Evolutionary conservation across 768 basidiomycete species (phyloP).

Genomic region (Terana coerulea): DNA sequence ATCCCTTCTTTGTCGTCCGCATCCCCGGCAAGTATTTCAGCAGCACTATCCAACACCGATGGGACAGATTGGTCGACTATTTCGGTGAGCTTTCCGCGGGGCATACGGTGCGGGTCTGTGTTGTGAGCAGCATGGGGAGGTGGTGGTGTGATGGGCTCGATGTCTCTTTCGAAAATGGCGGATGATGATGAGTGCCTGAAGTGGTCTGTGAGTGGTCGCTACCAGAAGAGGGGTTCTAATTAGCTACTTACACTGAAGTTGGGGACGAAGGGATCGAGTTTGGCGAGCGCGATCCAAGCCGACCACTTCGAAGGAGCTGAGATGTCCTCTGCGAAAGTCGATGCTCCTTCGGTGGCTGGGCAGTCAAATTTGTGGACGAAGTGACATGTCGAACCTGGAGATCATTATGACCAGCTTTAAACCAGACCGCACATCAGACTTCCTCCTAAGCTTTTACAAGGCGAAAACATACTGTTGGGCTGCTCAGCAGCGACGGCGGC

Average conservation of each 20-base stretch:
- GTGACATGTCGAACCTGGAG: conserved; percentile 54
- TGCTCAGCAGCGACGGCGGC: conserved; percentile 3
- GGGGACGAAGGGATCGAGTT: conserved; percentile 78
- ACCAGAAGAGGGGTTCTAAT: conserved; percentile 1
- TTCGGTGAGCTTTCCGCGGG: conserved; percentile 68
- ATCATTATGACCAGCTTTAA: background rate
- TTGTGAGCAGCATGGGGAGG: conserved; percentile 36
- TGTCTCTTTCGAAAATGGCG: conserved; percentile 90
- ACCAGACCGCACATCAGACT: background rate
- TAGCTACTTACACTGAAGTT: conserved; percentile 61
- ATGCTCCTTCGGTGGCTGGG: conserved; percentile 29
- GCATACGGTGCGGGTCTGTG: conserved; percentile 67
- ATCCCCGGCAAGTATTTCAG: conserved; percentile 56
- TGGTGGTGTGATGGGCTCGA: conserved; percentile 57
- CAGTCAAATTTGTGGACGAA: conserved; percentile 42
- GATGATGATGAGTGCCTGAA: conserved; percentile 71
- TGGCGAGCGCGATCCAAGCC: conserved; percentile 62
- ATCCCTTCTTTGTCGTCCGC: conserved; percentile 37
- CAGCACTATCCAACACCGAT: conserved; percentile 81
- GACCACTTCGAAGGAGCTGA: conserved; percentile 43
- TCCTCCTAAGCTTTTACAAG: background rate
- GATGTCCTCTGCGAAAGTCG: conserved; percentile 42
- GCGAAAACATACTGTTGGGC: background rate
- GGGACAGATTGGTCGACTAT: conserved; percentile 78
- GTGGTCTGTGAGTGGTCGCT: conserved; percentile 8